Evolutionary conservation across 257 asterid genomes (phyloP), one percentile per base, ranked within the genome.

Genomic region (Henckelia pumila): DNA sequence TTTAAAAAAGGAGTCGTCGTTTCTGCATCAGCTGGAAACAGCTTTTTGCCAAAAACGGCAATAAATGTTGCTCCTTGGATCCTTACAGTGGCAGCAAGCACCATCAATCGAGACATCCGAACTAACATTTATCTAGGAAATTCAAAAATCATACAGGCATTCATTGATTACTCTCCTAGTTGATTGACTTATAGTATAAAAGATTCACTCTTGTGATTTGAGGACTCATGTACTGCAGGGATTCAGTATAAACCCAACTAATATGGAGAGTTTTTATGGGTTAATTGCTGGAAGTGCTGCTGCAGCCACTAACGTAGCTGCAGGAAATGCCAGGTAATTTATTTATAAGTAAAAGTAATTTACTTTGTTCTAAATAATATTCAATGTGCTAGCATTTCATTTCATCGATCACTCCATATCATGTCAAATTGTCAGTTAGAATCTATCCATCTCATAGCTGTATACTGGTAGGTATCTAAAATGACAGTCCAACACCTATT

Each of bases 81-180:
- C 8, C 81, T 81, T 56, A 81, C 84, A 16, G 81, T 81, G 33
- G 89, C 84, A 35, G 86, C 89, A 52, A 81, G 84, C 73, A 76
- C 86, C 59, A 78, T 78, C 61, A 83, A 81, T 69, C 80, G 82
- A 14, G 84, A 82, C 58, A 53, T 78, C 9, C 76, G 57, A 56
- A 68, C 86, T 21, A 66, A 71, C 29, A 63, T 86, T 53, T 71
- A 70, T 57, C 77, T 83, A 40, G 82, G 87, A n/a, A n/a, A n/a
- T n/a, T n/a, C n/a, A n/a, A n/a, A n/a, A n/a, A n/a, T n/a, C n/a
- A n/a, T n/a, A n/a, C 78, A 77, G 86, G 89, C 84, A 57, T 0
- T 1, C 17, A 26, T 50, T n/a, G n/a, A 0, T 1, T 20, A 32
- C 24, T 62, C 69, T 71, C 59, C n/a, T n/a, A n/a, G 53, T 53